Base-by-base conservation (phyloP, 305 asterid genomes). In the Fraxinus floribunda region DNA sequence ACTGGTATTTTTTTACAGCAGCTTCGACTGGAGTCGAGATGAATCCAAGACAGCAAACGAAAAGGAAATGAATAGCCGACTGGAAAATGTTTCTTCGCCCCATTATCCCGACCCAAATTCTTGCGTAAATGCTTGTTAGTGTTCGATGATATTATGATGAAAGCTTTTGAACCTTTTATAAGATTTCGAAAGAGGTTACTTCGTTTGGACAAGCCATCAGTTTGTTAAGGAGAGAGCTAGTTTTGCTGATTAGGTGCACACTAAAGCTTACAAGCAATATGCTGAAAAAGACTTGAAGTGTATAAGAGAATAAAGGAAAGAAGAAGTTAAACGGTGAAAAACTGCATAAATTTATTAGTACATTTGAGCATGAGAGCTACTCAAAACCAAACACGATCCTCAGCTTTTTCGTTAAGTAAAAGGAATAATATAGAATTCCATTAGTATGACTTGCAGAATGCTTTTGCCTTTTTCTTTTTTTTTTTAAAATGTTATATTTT, bases 221-320 rank as follows among this genome's bases (percentile, higher is more conserved):
- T 86, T 90, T 71, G 95, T 86, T 91, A 85, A 82, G 86, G 85
- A 16, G 84, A 32, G 82, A 82, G 83, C 11, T 44, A 74, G 83
- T 20, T 29, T 72, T 84, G 81, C 81, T 8, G 66, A 83, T 88
- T 88, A 85, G 90, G 91, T 89, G 87, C 85, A 85, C 81, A 49
- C 78, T 73, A 87, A 90, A 87, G 85, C 96, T 89, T 90, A 68
- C 83, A 89, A 88, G 95, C 95, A 90, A 90, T 87, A 89, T 78
- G 36, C 26, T 85, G 91, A 89, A 44, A 75, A 81, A 76, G 90
- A 85, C 86, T 62, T 82, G 52, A 49, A 39, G 80, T 81, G 75
- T 83, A 84, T 80, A 80, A 72, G 26, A 39, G 41, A 71, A 24
- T 39, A 73, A 79, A 81, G 83, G 52, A 75, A 81, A 11, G 35